These are phyloP conservation scores for Closterium sp. DNA, from an alignment of 139 green algal genomes.

Conservation along the genomic window DNA sequence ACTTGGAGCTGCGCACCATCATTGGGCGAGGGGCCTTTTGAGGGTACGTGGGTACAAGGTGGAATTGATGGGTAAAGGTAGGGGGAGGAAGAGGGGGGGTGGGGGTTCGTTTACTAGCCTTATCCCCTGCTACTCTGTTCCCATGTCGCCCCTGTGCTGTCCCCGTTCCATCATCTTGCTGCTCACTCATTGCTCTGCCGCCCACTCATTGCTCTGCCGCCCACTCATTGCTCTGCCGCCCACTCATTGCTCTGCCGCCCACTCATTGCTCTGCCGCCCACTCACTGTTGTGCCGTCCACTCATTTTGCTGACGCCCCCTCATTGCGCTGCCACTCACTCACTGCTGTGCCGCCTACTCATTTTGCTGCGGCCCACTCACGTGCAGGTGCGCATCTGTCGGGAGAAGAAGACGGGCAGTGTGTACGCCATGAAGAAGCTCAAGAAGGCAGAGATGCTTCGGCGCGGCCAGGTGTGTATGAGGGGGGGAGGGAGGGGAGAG, in stretches of 20 bases:
- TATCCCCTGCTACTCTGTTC: background rate
- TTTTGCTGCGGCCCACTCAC: too few relatives aligned
- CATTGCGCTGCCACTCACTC: too few relatives aligned
- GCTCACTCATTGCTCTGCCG: too few relatives aligned
- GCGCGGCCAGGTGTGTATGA: slow-evolving; percentile 73
- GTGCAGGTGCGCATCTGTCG: slow-evolving; percentile 79
- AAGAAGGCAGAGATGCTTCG: slow-evolving; percentile 94
- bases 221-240: too few relatives aligned
- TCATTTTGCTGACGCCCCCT: too few relatives aligned
- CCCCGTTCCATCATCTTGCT: too few relatives aligned
- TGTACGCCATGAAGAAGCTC: slow-evolving; percentile 97
- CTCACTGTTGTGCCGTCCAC: too few relatives aligned
- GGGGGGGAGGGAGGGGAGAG: background rate
- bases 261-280: too few relatives aligned
- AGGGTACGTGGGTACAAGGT: slow-evolving; percentile 29
- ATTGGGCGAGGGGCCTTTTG: slow-evolving; percentile 95
- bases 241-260: too few relatives aligned
- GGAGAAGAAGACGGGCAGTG: slow-evolving; percentile 75
- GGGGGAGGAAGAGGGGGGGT: background rate
- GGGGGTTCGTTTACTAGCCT: background rate
- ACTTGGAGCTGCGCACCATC: slow-evolving; percentile 94
- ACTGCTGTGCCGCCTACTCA: too few relatives aligned
- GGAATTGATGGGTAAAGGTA: background rate
- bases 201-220: too few relatives aligned
- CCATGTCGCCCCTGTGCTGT: background rate